These are phyloP conservation scores for Xylariaceae sp. DNA, from an alignment of 2,329 filamentous ascomycete species.

Conservation along the genomic window DNA sequence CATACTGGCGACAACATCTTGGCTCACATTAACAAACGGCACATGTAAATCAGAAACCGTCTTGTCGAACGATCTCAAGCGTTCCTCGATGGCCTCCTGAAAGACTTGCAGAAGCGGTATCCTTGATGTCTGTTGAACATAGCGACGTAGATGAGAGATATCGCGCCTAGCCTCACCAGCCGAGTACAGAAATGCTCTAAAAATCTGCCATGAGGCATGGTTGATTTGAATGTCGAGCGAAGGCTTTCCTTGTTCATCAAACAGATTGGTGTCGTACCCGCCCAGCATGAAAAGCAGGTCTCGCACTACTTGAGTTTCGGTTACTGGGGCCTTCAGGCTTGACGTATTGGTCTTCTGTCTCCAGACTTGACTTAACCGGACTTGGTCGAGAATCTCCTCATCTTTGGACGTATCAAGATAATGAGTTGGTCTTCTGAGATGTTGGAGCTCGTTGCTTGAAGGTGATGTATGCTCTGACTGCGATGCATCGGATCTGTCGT, in stretches of 20 bases:
- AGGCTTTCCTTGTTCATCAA: constrained; percentile 42
- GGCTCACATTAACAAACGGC: constrained; percentile 50
- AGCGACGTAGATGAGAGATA: constrained; percentile 43
- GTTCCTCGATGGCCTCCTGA: constrained; percentile 56
- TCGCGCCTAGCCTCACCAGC: constrained; percentile 46
- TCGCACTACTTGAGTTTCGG: constrained; percentile 69
- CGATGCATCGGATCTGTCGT: constrained; percentile 35
- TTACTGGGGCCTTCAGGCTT: constrained; percentile 43
- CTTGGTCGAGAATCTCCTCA: constrained; percentile 32
- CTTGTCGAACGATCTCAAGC: constrained; percentile 56
- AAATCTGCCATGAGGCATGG: constrained; percentile 47
- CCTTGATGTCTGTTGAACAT: constrained; percentile 40
- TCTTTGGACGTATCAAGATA: constrained; percentile 36
- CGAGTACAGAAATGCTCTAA: constrained; percentile 43
- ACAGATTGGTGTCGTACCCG: constrained; percentile 72
- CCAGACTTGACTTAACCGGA: constrained; percentile 47
- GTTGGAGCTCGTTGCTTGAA: constrained; percentile 30
- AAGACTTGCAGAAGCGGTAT: constrained; percentile 67
- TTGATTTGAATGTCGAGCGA: constrained; percentile 42
- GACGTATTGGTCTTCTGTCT: constrained; percentile 23
- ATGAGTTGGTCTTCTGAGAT: constrained; percentile 28
- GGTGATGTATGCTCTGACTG: constrained; percentile 36
- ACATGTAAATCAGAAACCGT: constrained; percentile 57
- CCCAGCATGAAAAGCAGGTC: constrained; percentile 83
- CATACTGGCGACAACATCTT: constrained; percentile 62